These are phyloP conservation scores for Talaromyces sp. DNA, from an alignment of 2,329 filamentous ascomycete species.

Conservation along the genomic window DNA sequence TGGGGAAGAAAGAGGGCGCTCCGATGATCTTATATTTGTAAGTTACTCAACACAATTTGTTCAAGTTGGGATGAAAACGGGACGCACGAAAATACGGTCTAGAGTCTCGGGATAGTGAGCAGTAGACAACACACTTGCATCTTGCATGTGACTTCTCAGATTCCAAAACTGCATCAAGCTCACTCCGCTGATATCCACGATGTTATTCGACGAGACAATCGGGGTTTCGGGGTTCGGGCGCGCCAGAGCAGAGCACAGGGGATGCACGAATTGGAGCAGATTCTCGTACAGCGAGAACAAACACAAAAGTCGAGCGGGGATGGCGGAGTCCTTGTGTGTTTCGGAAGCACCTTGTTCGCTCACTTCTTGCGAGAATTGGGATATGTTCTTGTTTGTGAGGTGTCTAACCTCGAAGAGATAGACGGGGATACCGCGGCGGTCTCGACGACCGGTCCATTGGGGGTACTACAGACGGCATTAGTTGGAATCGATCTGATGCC, in stretches of 20 bases:
- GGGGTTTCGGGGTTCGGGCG: conserved; percentile 74
- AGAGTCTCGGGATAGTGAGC: conserved; percentile 94
- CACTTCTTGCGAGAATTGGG: conserved; percentile 63
- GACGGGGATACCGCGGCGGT: conserved; percentile 84
- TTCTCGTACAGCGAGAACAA: conserved; percentile 94
- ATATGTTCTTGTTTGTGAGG: conserved; percentile 76
- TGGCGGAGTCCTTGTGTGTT: conserved; percentile 56
- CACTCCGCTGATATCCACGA: conserved; percentile 86
- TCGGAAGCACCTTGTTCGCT: conserved; percentile 50
- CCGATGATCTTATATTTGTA: conserved; percentile 65
- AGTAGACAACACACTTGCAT: conserved; percentile 80
- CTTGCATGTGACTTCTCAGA: conserved; percentile 88
- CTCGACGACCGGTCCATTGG: conserved; percentile 89
- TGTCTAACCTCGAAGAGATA: conserved; percentile 86
- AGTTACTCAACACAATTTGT: background rate
- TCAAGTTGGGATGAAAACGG: no score
- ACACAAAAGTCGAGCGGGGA: conserved; percentile 70
- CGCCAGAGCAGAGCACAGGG: conserved; percentile 75
- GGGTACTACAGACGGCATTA: conserved; percentile 63
- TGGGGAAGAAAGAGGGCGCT: conserved; percentile 85
- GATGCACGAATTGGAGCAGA: conserved; percentile 80
- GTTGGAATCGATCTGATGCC: background rate
- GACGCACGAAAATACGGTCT: conserved; percentile 68
- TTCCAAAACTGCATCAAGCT: conserved; percentile 95
- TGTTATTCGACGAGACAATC: conserved; percentile 88